Conservation (phyloP, 148 eudicot genomes). For the Chenopodium album region DNA sequence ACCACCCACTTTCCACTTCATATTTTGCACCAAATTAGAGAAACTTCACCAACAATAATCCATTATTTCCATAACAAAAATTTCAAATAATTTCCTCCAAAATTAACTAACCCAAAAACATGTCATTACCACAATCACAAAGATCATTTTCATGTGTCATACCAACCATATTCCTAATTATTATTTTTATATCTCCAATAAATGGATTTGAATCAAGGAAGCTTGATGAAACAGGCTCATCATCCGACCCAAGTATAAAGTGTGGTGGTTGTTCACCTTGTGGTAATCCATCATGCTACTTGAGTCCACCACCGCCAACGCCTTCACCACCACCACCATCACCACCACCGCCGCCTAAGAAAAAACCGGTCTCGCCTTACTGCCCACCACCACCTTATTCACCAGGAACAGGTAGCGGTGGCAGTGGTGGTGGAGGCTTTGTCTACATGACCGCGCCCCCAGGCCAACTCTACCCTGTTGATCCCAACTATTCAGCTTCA, state of each 20-base stretch:
- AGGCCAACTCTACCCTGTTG: conserved; percentile 2
- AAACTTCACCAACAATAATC: conserved; percentile 11
- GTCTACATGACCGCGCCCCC: conserved; percentile 5
- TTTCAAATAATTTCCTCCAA: background rate
- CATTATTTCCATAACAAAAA: background rate
- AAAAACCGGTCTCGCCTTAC: conserved; percentile 10
- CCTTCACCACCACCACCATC: conserved; percentile 29
- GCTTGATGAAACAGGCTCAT: conserved; percentile 29
- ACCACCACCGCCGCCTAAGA: conserved; percentile 21
- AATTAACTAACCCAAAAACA: background rate
- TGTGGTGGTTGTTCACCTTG: conserved; percentile 46
- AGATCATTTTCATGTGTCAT: background rate
- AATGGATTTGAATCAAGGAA: conserved; percentile 17
- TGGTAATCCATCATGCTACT: conserved; percentile 26
- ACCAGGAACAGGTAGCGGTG: background rate
- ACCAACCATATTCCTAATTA: background rate
- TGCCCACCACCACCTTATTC: conserved; percentile 40
- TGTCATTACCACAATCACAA: conserved; percentile 21
- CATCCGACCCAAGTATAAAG: conserved; percentile 25
- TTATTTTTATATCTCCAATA: background rate
- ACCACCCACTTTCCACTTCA: background rate
- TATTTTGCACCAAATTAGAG: background rate
- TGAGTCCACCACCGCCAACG: conserved; percentile 36
- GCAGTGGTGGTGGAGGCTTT: background rate
- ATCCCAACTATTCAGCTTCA: background rate